Conservation (phyloP, 1,139 yeast species). For the Protomyces inouyei region DNA sequence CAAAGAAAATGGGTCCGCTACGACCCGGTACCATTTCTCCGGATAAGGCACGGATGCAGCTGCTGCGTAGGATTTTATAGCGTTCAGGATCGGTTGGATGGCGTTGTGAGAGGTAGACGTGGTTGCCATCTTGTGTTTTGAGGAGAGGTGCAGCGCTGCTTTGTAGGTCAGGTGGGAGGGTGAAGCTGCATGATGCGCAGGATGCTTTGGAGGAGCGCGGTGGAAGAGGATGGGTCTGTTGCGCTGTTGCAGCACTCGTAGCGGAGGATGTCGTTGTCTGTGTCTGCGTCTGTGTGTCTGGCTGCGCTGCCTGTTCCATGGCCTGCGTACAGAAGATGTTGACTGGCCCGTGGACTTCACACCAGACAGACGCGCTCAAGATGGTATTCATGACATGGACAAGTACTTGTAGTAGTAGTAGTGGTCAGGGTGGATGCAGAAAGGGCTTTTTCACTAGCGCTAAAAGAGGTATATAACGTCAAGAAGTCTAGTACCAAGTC, state of each 20-base stretch:
- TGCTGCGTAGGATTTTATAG: constrained; percentile 53
- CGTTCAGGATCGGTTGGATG: constrained; percentile 57
- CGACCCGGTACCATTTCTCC: constrained; percentile 58
- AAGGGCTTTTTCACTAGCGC: too few relatives aligned
- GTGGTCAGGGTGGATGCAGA: not conserved
- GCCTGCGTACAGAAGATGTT: constrained; percentile 68
- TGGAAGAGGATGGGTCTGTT: constrained; percentile 35
- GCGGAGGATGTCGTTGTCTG: constrained; percentile 33
- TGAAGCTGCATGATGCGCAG: constrained; percentile 36
- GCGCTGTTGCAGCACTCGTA: constrained; percentile 33
- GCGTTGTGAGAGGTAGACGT: constrained; percentile 38
- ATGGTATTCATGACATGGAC: constrained; percentile 3
- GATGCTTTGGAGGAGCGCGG: constrained; percentile 33
- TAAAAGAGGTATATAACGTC: not conserved
- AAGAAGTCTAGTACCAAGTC: constrained; percentile 72
- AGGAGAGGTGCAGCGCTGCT: constrained; percentile 37
- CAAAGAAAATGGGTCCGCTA: constrained; percentile 63
- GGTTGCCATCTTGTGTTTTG: constrained; percentile 6
- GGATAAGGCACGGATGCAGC: constrained; percentile 49
- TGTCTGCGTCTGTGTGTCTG: constrained; percentile 35
- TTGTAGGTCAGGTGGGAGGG: constrained; percentile 35
- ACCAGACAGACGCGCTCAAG: constrained; percentile 36
- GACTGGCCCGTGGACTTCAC: constrained; percentile 82
- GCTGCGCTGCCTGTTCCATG: constrained; percentile 31
- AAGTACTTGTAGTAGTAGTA: too few relatives aligned